Base-by-base conservation (phyloP, 441 rosid genomes). In the Croton laevigatus region DNA sequence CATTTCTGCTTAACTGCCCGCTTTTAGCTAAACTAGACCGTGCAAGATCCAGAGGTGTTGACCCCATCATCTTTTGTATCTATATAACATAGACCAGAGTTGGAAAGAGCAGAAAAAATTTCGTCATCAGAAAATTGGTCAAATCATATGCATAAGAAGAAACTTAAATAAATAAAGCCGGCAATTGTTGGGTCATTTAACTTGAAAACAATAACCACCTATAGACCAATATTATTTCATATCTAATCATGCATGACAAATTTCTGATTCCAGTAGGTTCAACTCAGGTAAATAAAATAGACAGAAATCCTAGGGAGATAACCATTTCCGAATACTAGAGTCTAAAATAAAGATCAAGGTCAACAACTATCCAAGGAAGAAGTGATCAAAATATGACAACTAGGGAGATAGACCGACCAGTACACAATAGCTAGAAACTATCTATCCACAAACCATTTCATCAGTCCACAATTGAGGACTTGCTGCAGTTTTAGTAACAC, bases 61-160 rank as follows among this genome's bases (percentile, higher is more conserved):
- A 81, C 3, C 99, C 96, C 96, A 94, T 85, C 81, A 94, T 70
- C 76, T 89, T 94, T 81, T 89, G 94, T 75, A 92, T 80, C 96
- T 90, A 79, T 61, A 82, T 46, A 72, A 75, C 57, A 19, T 46
- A 46, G 40, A 81, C 64, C 57, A 57, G 20, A 63, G 75, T 42
- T 0, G 20, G 17, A 34, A 60, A 5, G 44, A 22, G 12, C n/a
- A 32, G 48, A 34, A 38, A 42, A 3, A 48, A 27, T 27, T 36
- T 27, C 23, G 32, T 32, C 54, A 55, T 22, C 19, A 65, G 7
- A 49, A 51, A 51, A 59, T 54, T n/a, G 13, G 65, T 6, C 37
- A 70, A 19, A 38, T 69, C 46, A 58, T 12, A 42, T 44, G 42
- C 40, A 57, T 57, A 51, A 70, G 52, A 62, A 6, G 37, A 49